Evolutionary conservation across 2,329 filamentous ascomycete species (phyloP), one percentile per base, ranked within the genome.

Genomic region (Colletotrichum sidae): DNA sequence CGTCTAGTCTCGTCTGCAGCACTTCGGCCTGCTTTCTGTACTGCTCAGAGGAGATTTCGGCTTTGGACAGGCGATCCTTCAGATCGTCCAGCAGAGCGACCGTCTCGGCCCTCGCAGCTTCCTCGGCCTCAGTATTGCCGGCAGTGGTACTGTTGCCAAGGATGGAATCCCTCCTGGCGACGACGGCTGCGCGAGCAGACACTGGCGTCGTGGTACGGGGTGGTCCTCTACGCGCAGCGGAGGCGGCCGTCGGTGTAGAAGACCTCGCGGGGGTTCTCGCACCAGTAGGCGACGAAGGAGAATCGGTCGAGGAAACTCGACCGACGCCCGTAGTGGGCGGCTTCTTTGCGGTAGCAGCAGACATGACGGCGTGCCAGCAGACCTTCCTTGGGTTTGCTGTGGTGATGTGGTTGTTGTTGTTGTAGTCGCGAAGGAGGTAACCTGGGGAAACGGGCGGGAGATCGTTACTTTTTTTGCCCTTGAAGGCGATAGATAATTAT

Each of bases 11-110:
- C 69, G 91, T 86, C 79, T 97, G 93, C 69, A 98, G 81, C 50
- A 97, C 90, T 65, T 96, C 92, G 59, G 90, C 83, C 80, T 97
- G 93, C 78, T 94, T 95, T 80, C 91, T 89, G 76, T 90, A 91
- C 72, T 94, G 90, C 71, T 96, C 92, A 1, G 91, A 91, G 44
- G 87, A 83, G 54, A 83, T 86, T 79, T 97, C 95, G 25, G 94
- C 92, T 77, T 91, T 92, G 72, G 92, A 87, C 55, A 97, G 83
- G 62, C 93, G 89, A 69, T 93, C 89, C 79, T 93, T 94, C 65
- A 97, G 82, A 69, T 97, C 94, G 69, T 96, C 92, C 64, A 97
- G 85, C 61, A 92, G 82, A 13, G 92, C 90, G 46, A 93, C 84
- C 68, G 91, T 90, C 78, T 96, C 93, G 15, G 92, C 93, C 70